Base-by-base conservation (phyloP, 257 asterid species). In the Fraxinus anomala region DNA sequence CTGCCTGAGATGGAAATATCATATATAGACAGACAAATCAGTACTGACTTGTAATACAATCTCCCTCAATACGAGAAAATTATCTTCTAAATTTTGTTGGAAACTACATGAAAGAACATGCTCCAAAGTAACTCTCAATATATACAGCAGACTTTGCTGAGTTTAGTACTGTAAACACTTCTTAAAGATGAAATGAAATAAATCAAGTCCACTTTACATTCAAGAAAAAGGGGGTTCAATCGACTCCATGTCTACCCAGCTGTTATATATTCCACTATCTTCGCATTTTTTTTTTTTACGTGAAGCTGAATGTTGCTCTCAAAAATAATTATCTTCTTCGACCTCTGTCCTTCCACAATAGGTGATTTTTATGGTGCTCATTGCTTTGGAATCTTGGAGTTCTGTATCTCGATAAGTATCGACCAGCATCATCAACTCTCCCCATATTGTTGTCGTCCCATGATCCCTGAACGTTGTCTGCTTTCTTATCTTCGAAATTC, bases 271-370 rank as follows among this genome's bases (percentile, higher is more conserved):
- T 26, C 34, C 34, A 33, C 16, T 42, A 42, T 12, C n/a, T 33
- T 33, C 44, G 1, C 5, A 7, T 47, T 49, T 59, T 49, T 61
- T 65, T 30, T 61, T 65, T 30, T 7, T 80, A 8, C 4, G 61
- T 0, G 77, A 70, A 47, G 59, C n/a, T 47, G n/a, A 47, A 21
- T 31, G 72, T 26, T 26, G 76, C 78, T 31, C 23, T n/a, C 67
- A 79, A 34, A 54, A 65, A 75, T 0, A 81, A 80, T 19, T 77
- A 63, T 56, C 68, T 36, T 54, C 69, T 23, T 63, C 69, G 65
- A 4, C 83, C 84, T 26, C 68, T 77, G 14, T 72, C 80, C n/a
- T 72, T 85, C 72, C 81, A 71, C 36, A 26, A 12, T 3, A 26
- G 16, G 40, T 59, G 33, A 73, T 49, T 63, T 80, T 40, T 63